Evolutionary conservation across 306 rosid species (phyloP), one percentile per base, ranked within the genome.

Genomic region (Prunus fruticosa): DNA sequence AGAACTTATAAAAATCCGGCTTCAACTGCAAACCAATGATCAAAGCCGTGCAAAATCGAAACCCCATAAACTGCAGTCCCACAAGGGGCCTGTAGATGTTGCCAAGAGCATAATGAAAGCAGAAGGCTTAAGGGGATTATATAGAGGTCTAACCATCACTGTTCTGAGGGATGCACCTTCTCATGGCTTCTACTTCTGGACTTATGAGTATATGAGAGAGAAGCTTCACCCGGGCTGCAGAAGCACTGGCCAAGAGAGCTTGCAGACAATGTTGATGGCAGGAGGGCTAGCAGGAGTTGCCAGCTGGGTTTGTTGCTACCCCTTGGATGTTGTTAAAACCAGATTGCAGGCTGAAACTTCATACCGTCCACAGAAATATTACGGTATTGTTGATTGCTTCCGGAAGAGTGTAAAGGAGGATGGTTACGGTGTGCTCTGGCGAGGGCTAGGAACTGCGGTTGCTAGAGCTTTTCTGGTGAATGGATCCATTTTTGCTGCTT

Each of bases 201-300:
- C 99, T 13, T 92, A 88, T 0, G 93, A 95, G 79, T 90, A 84
- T 78, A 69, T 89, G 86, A 86, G 91, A 49, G 97, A 95, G 81
- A 80, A 49, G 49, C 84, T 95, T 75, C 99, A 92, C 74, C 99
- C 93, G 0, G 93, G 96, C 27, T 92, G 97, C 74, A 76, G 99
- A 76, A 83, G 76, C 67, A 65, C 71, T 9, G 85, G 96, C 14
- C 77, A 91, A 78, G 96, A 92, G 57, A 83, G 84, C 79, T 28
- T 90, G 62, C 45, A 71, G 10, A 95, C 97, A 11, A 89, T 92
- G 97, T 41, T 95, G 69, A 11, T 88, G 11, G 83, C 96, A 0
- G 97, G 97, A 64, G 99, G 99, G 23, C 75, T 84, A 7, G 99
- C 97, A 0, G 98, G 97, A 22, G 94, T 89, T n/a, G 86, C 93